Percentiles rank a stretch among this genome's conserved stretches.
Conservation (phyloP, 805 yeast genomes). For the Metschnikowia continentalis region DNA sequence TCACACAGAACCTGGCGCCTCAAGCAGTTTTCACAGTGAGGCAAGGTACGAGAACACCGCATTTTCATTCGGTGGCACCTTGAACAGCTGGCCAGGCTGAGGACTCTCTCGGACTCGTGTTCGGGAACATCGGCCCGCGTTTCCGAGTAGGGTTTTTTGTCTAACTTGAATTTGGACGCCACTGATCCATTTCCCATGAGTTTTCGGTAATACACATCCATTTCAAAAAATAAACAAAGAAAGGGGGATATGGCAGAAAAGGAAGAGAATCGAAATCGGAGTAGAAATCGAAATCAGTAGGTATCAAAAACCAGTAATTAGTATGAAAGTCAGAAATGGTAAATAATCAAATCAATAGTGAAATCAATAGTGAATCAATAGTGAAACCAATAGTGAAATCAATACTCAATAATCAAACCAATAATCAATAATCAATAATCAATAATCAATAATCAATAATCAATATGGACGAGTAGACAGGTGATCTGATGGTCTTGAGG, state of each 20-base stretch:
- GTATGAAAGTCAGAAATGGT: too few species aligned
- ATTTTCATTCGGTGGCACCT: conserved; percentile 4
- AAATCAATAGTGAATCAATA: too few species aligned
- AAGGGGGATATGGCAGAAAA: neutral
- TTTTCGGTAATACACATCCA: conserved; percentile 36
- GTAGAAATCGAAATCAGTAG: too few species aligned
- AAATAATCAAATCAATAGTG: too few species aligned
- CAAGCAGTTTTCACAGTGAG: conserved; percentile 1
- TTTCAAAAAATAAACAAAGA: conserved; percentile 4
- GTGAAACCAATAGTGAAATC: too few species aligned
- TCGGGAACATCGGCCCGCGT: neutral
- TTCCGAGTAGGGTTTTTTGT: neutral
- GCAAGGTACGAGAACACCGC: neutral
- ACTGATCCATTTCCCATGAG: conserved; percentile 39
- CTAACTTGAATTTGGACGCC: conserved; percentile 33
- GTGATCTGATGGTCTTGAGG: too few species aligned
- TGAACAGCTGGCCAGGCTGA: neutral
- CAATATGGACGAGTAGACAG: too few species aligned
- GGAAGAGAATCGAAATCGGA: too few species aligned
- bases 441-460: too few species aligned
- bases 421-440: too few species aligned
- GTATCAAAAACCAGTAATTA: too few species aligned
- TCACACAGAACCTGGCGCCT: conserved; percentile 1
- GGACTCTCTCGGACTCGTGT: neutral
- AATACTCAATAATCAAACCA: too few species aligned